Evolutionary conservation across 768 basidiomycete genomes (phyloP).

Genomic region (Trametopsis cervina): DNA sequence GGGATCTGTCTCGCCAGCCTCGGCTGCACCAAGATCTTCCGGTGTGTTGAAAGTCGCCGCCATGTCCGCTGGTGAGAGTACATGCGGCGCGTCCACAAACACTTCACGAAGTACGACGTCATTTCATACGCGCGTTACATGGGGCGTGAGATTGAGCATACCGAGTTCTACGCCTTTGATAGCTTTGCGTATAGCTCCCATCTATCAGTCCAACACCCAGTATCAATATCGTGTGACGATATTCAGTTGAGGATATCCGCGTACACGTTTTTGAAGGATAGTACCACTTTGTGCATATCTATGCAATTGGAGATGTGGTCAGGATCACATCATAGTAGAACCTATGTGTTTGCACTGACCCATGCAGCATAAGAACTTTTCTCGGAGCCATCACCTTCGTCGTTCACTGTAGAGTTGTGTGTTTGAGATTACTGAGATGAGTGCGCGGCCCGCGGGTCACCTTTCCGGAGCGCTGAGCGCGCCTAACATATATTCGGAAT

Average conservation of each 20-base stretch:
- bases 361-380: conserved; percentile 36
- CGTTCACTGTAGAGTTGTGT: too few species aligned
- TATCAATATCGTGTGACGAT: background rate
- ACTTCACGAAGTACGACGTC: conserved; percentile 34
- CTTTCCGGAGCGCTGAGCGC: too few species aligned
- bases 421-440: too few species aligned
- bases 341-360: conserved; percentile 21
- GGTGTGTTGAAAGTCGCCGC: conserved; percentile 23
- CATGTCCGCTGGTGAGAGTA: conserved; percentile 62
- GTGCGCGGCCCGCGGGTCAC: too few species aligned
- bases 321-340: too few species aligned
- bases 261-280: conserved; percentile 67
- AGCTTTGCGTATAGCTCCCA: conserved; percentile 68
- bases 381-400: conserved; percentile 7
- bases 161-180: conserved; percentile 64
- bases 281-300: conserved; percentile 70
- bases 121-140: background rate
- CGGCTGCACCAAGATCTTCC: conserved; percentile 35
- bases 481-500: too few species aligned
- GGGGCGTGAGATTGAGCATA: conserved; percentile 19
- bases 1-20: conserved; percentile 37
- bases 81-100: conserved; percentile 64
- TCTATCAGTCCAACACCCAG: conserved; percentile 28
- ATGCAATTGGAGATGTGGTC: too few species aligned
- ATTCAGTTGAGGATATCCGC: conserved; percentile 12